Conservation (phyloP, 805 yeast species). For the Millerozyma acaciae region DNA sequence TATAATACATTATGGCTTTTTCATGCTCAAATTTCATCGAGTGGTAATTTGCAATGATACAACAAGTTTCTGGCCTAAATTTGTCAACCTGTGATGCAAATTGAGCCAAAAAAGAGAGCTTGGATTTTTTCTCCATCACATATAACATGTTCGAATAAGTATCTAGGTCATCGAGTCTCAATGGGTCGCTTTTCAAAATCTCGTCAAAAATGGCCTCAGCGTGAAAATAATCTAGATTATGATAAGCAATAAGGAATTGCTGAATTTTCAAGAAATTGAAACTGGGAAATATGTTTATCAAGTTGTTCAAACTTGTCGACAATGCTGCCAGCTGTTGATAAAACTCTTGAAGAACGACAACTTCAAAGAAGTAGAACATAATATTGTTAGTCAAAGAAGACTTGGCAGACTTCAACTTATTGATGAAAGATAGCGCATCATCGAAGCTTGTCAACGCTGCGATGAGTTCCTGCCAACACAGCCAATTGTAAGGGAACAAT, state of each 20-base stretch:
- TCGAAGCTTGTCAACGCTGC: conserved; percentile 58
- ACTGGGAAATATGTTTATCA: conserved; percentile 60
- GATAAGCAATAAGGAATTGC: conserved; percentile 76
- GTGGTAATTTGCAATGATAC: conserved; percentile 90
- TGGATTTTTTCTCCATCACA: conserved; percentile 85
- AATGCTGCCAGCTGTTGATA: conserved; percentile 60
- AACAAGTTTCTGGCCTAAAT: conserved; percentile 91
- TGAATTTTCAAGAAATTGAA: conserved; percentile 76
- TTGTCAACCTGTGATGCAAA: conserved; percentile 76
- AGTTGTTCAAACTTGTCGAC: conserved; percentile 44
- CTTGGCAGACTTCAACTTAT: conserved; percentile 34
- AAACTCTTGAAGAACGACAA: conserved; percentile 72
- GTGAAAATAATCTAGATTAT: conserved; percentile 76
- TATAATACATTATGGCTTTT: conserved; percentile 88
- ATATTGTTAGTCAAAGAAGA: conserved; percentile 25
- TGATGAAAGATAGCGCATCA: conserved; percentile 46
- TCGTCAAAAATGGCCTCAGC: conserved; percentile 80
- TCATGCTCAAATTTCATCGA: conserved; percentile 91
- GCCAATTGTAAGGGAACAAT: conserved; percentile 84
- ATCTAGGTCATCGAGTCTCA: conserved; percentile 86
- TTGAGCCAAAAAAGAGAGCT: conserved; percentile 83
- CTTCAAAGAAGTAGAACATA: conserved; percentile 54
- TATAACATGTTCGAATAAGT: conserved; percentile 91
- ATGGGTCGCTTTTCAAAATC: conserved; percentile 70
- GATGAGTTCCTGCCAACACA: conserved; percentile 82